Evolutionary conservation across 2,329 filamentous ascomycete genomes (phyloP), one percentile per base, ranked within the genome.

Genomic region (Verticillium tricorpus): DNA sequence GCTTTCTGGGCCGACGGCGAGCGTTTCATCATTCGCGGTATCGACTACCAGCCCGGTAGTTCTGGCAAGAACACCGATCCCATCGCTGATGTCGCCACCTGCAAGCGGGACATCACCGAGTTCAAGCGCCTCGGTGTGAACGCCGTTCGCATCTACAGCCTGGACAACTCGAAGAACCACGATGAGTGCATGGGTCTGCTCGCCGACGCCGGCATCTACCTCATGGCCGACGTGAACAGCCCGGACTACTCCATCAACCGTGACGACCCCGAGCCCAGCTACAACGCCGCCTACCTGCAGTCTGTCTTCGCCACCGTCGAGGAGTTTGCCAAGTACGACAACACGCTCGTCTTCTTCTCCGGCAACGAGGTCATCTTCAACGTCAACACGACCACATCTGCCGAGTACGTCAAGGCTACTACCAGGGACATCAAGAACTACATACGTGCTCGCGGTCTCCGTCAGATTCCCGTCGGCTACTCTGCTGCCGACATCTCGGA

Each of bases 101-200:
- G 93, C 85, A 83, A 85, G 74, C 89, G 93, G 67, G 92, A 96
- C 72, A 89, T 97, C 69, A 77, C 79, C 58, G 82, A 92, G 73
- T 96, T 97, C 86, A 85, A 91, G 81, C 85, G 92, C 68, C 83
- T 97, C 58, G 92, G 93, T 57, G 80, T 97, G 78, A 97, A 97
- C 82, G 93, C 92, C 28, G 83, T 97, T 73, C 93, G 93, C 76
- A 90, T 97, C 65, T 97, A 97, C 84, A 92, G 90, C 15, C 88
- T 96, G 67, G 93, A 97, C 82, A 97, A 97, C 84, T 88, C 87
- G 58, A 79, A 82, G 69, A 60, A 63, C 60, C 93, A 97, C 78
- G 88, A 93, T 70, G 84, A 87, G 65, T 97, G 93, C 82, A 97
- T 97, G 93, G 80, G 83, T 63, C 82, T 85, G 55, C 83, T 97